These are phyloP conservation scores for Suillus ampliporus DNA, from an alignment of 768 basidiomycete genomes.

Conservation along the genomic window DNA sequence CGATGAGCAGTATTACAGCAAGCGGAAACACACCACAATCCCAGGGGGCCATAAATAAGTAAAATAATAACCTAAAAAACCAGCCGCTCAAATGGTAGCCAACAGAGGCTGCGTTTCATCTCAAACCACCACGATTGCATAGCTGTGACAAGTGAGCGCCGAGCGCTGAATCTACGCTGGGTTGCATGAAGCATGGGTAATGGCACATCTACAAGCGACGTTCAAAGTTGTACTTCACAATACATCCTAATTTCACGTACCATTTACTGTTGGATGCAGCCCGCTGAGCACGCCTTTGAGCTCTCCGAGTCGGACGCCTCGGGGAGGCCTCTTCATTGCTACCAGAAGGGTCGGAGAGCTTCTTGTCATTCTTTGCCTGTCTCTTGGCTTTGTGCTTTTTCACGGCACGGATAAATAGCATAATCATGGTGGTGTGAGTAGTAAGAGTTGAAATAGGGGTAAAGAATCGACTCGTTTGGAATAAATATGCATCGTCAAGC, in stretches of 20 bases:
- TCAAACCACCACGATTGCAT: not conserved
- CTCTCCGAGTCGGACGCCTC: not conserved
- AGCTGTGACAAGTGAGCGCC: not conserved
- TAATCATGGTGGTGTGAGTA: constrained; percentile 9
- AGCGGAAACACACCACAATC: not conserved
- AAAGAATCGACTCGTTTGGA: not conserved
- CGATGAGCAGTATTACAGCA: not conserved
- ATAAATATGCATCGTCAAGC: not conserved
- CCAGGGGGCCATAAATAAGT: not conserved
- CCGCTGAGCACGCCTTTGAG: not conserved
- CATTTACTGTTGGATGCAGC: not conserved
- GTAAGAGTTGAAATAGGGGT: constrained; percentile 1
- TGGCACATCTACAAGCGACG: not conserved
- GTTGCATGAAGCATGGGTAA: not conserved
- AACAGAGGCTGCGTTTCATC: too few relatives aligned
- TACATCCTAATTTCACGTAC: not conserved
- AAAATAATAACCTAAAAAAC: not conserved
- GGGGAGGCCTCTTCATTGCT: not conserved
- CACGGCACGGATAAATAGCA: constrained; percentile 21
- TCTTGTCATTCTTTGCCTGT: constrained; percentile 23
- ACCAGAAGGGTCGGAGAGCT: constrained; percentile 11
- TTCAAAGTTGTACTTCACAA: not conserved
- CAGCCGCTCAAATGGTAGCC: too few relatives aligned
- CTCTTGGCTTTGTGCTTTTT: constrained; percentile 35
- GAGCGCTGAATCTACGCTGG: not conserved